These are phyloP conservation scores for Irpex rosettiformis DNA, from an alignment of 1,284 basidiomycete genomes.

Conservation along the genomic window DNA sequence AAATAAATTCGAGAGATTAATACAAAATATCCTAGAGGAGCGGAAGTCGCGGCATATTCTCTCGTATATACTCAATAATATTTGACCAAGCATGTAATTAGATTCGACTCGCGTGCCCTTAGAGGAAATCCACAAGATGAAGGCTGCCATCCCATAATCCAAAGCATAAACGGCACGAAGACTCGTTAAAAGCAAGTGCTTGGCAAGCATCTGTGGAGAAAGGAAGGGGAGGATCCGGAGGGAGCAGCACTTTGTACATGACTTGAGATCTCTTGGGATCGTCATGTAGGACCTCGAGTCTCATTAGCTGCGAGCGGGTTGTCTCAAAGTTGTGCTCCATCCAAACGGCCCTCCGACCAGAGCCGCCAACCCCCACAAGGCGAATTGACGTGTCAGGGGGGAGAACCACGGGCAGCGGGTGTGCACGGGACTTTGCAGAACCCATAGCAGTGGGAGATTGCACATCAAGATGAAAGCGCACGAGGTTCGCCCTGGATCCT, in stretches of 20 bases:
- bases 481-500: not conserved
- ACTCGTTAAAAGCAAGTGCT: constrained; percentile 49
- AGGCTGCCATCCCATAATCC: constrained; percentile 47
- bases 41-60: too few species aligned
- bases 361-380: constrained; percentile 42
- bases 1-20: too few species aligned
- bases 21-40: too few species aligned
- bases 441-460: not conserved
- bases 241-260: constrained; percentile 34
- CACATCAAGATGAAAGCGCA: not conserved
- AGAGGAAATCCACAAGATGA: constrained; percentile 46
- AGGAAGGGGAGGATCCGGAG: constrained; percentile 40
- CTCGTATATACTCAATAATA: too few species aligned
- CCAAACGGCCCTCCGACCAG: constrained; percentile 48
- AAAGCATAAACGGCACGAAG: constrained; percentile 43
- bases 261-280: constrained; percentile 12
- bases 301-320: constrained; percentile 45
- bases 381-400: constrained; percentile 35
- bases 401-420: constrained; percentile 4
- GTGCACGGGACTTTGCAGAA: not conserved
- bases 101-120: too few species aligned
- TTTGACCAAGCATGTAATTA: too few species aligned
- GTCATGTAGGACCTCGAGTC: constrained; percentile 31
- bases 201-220: constrained; percentile 42
- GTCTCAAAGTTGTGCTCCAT: constrained; percentile 47